Conservation (phyloP, 2,329 filamentous ascomycete species). For the Fusarium hostae region DNA sequence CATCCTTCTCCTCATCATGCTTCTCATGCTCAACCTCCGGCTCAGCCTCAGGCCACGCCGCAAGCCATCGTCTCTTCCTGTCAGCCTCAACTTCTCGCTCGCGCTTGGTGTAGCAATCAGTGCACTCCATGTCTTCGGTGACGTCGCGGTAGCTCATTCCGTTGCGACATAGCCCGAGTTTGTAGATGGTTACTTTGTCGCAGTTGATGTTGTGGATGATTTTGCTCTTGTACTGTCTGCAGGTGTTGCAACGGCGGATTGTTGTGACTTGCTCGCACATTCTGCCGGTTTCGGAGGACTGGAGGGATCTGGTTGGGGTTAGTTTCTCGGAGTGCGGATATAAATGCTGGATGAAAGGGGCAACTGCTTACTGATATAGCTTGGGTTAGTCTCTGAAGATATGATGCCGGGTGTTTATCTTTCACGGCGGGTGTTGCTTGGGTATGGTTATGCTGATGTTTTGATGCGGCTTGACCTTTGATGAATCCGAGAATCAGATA, state of each 20-base stretch:
- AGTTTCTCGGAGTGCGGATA: neutral
- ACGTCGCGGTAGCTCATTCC: neutral
- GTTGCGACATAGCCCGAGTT: neutral
- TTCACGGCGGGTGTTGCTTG: neutral
- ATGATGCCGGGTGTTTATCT: rapidly evolving
- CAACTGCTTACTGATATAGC: neutral
- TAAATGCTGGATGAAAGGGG: neutral
- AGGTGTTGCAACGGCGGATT: neutral
- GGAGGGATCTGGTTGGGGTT: neutral
- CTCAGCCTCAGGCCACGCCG: neutral
- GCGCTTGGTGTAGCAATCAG: neutral
- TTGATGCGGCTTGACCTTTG: neutral
- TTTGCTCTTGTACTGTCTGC: neutral
- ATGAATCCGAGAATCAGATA: rapidly evolving
- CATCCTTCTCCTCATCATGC: neutral
- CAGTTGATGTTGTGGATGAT: slow-evolving; percentile 12
- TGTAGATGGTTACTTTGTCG: neutral
- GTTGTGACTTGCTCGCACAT: slow-evolving; percentile 17
- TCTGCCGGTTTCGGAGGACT: rapidly evolving
- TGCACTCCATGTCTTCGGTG: neutral
- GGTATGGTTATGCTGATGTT: too few relatives aligned
- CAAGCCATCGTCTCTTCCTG: neutral
- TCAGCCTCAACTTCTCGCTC: neutral
- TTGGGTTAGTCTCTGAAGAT: rapidly evolving
- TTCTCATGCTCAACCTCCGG: neutral